Evolutionary conservation across 2,329 filamentous ascomycete species (phyloP), one percentile per base, ranked within the genome.

Genomic region (Thermoascus crustaceus): DNA sequence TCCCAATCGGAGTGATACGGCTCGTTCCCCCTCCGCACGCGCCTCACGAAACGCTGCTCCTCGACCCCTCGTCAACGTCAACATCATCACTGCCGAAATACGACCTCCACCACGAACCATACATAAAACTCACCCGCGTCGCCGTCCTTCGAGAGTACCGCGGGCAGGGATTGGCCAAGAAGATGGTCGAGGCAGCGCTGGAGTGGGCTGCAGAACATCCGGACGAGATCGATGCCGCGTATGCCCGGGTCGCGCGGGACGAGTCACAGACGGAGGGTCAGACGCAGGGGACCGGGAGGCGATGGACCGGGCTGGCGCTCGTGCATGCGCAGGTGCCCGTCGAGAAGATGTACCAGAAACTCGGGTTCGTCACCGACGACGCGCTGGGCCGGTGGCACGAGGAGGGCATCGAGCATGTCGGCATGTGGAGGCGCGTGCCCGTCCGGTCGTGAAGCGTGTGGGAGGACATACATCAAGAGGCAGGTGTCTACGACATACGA

Each of bases 381-480:
- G 67, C 62, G 7, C 76, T 89, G 74, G 84, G 85, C 1, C 70
- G 58, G 20, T 95, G 87, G 86, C 69, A 71, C 42, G 87, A 95
- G 58, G 86, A 91, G 52, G 85, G 82, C 3, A 89, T 94, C 36
- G 69, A 75, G 45, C 86, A 94, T 66, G 72, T 93, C 11, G 87
- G 84, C 40, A 93, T 95, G 87, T 94, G 76, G 72, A 72, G 62
- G 57, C 46, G 58, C 35, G 35, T 66, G n/a, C 36, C 43, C 8
- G 26, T 56, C 19, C 25, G 25, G 23, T 39, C 22, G 17, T 21
- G 9, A 32, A n/a, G n/a, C n/a, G n/a, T n/a, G n/a, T n/a, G n/a
- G n/a, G n/a, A n/a, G n/a, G n/a, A n/a, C n/a, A n/a, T n/a, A n/a
- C n/a, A n/a, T n/a, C n/a, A 13, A 29, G 10, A 23, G n/a, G 30